These are phyloP conservation scores for Echria macrotheca DNA, from an alignment of 495 filamentous ascomycete species.

Conservation along the genomic window DNA sequence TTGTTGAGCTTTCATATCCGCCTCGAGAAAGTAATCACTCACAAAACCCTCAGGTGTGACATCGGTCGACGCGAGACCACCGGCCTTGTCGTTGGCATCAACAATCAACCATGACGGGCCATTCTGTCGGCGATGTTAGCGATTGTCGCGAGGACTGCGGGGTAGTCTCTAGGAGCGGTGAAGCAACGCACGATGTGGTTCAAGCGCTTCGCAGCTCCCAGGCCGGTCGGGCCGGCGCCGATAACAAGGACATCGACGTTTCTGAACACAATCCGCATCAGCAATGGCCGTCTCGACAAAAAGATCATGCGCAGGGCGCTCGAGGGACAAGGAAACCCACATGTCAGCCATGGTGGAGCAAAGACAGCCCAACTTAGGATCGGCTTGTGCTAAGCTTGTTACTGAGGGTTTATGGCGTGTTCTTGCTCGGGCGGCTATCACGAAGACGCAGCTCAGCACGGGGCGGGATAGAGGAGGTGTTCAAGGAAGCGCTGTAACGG, in stretches of 20 bases:
- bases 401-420: too few species aligned
- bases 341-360: slow-evolving; percentile 32
- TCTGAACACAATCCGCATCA: slow-evolving; percentile 39
- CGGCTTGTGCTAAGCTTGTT: too few species aligned
- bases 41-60: slow-evolving; percentile 96
- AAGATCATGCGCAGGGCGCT: too few species aligned
- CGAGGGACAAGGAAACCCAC: slow-evolving; percentile 24
- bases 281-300: slow-evolving; percentile 3
- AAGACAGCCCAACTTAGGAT: too few species aligned
- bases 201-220: slow-evolving; percentile 95
- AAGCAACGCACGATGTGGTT: slow-evolving; percentile 79
- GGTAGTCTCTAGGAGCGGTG: slow-evolving; percentile 14
- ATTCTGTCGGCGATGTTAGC: slow-evolving; percentile 50
- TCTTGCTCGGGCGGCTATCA: too few species aligned
- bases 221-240: slow-evolving; percentile 92
- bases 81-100: slow-evolving; percentile 87
- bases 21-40: too few species aligned
- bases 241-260: slow-evolving; percentile 97
- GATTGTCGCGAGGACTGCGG: slow-evolving; percentile 9
- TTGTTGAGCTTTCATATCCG: too few species aligned
- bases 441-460: not conserved
- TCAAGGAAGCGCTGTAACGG: not conserved
- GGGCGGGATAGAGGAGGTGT: not conserved
- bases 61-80: slow-evolving; percentile 95
- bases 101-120: slow-evolving; percentile 94